These are phyloP conservation scores for Globisporangium sylvaticum DNA, from an alignment of 352 stramenopile species.

Conservation along the genomic window DNA sequence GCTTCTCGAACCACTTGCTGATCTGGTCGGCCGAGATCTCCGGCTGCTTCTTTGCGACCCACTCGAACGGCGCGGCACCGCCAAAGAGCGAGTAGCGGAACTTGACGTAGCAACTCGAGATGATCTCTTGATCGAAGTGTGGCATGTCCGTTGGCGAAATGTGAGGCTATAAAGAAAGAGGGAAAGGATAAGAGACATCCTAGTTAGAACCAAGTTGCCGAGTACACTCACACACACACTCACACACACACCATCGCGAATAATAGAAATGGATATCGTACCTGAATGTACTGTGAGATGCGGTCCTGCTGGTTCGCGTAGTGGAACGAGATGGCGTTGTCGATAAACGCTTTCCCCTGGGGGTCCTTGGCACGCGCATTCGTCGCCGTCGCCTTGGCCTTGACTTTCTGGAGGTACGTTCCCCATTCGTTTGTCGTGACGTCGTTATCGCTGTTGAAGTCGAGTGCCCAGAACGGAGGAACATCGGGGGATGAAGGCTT, in stretches of 20 bases:
- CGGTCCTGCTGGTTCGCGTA: conserved; percentile 30
- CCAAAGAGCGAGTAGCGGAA: conserved; percentile 46
- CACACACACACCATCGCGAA: too few species aligned
- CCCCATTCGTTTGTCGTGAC: conserved; percentile 5
- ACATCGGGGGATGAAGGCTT: conserved; percentile 6
- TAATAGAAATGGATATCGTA: background rate
- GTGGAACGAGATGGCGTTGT: conserved; percentile 29
- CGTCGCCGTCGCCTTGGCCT: background rate
- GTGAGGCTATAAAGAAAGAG: background rate
- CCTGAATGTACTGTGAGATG: conserved; percentile 18
- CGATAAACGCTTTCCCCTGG: conserved; percentile 2
- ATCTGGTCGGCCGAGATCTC: background rate
- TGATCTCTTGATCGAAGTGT: background rate
- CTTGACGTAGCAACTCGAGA: conserved; percentile 24
- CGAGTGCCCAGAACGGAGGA: conserved; percentile 12
- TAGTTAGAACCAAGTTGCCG: background rate
- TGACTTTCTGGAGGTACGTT: background rate
- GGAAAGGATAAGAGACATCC: background rate
- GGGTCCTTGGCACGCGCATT: background rate
- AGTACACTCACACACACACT: background rate
- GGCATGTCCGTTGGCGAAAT: background rate
- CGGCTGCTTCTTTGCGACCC: conserved; percentile 2
- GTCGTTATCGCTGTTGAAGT: background rate
- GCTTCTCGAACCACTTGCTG: background rate
- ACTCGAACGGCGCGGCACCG: conserved; percentile 33